These are phyloP conservation scores for Plasmodium knowlesi DNA, from an alignment of 169 alveolate genomes.

Conservation along the genomic window DNA sequence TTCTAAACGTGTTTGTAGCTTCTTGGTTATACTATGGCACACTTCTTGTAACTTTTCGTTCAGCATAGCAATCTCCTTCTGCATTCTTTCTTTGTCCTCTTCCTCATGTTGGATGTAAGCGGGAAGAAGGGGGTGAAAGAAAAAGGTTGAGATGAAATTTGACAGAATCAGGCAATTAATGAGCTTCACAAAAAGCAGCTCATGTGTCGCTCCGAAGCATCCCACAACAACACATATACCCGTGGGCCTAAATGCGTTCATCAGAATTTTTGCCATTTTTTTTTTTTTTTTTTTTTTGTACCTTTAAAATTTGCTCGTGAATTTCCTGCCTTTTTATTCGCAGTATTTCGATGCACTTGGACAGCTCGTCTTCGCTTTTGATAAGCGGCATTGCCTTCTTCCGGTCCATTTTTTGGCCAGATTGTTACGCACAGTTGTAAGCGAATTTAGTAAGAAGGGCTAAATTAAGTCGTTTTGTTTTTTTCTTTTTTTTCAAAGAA, in stretches of 20 bases:
- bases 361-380: conserved; percentile 86
- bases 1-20: conserved; percentile 88
- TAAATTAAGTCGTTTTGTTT: background rate
- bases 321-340: conserved; percentile 89
- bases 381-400: conserved; percentile 57
- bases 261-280: background rate
- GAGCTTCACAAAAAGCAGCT: background rate
- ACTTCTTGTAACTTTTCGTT: conserved; percentile 84
- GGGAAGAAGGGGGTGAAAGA: background rate
- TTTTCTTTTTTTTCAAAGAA: background rate
- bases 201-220: background rate
- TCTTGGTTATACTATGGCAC: conserved; percentile 85
- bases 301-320: conserved; percentile 78
- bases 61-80: conserved; percentile 84
- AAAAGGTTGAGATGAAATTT: background rate
- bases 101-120: conserved; percentile 84
- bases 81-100: conserved; percentile 85
- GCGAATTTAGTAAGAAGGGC: background rate
- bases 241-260: background rate
- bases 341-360: conserved; percentile 88
- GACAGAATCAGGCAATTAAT: background rate
- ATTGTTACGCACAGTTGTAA: background rate
- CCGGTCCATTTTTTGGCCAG: conserved; percentile 40
- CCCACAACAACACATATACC: background rate
- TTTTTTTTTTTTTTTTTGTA: too few relatives aligned